Percentiles rank a stretch among this genome's conserved stretches.
phyloP scores from a whole-genome alignment of 202 grass and related monocot species.

The Carex arenaria region DNA sequence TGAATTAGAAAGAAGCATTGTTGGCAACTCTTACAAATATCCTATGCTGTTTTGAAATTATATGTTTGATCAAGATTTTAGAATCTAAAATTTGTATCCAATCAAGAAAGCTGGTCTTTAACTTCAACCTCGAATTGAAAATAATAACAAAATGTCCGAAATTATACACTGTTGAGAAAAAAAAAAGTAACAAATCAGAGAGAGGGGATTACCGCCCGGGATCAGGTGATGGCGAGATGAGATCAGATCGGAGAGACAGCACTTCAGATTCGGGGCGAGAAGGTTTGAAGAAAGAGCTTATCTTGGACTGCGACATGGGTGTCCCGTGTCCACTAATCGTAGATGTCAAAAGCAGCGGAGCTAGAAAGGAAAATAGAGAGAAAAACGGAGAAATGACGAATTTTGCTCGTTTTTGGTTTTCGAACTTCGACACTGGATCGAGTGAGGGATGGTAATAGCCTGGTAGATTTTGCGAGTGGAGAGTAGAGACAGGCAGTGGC shows the following conservation, averaged over 20 bases:
- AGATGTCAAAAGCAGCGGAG: no score
- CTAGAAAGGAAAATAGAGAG: no score
- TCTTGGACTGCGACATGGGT: slow-evolving; percentile 16
- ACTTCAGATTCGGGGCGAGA: not conserved
- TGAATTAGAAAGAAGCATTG: not conserved
- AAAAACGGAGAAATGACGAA: no score
- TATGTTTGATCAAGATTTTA: not conserved
- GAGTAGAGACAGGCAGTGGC: no score
- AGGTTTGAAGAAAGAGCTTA: slow-evolving; percentile 16
- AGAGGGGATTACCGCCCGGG: not conserved
- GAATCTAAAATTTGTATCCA: not conserved
- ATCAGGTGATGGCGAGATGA: not conserved
- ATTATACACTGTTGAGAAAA: not conserved
- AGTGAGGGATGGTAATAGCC: no score
- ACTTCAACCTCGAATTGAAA: not conserved
- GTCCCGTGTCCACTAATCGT: not conserved
- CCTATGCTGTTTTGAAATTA: not conserved
- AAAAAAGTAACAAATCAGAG: not conserved
- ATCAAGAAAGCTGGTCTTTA: not conserved
- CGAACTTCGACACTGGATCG: no score
- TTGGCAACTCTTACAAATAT: not conserved
- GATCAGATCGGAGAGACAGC: not conserved
- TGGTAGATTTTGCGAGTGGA: no score
- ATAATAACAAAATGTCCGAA: not conserved
- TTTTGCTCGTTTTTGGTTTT: no score